Conservation (phyloP, 1,139 yeast genomes). For the Yamadazyma pseudoaaseri region DNA sequence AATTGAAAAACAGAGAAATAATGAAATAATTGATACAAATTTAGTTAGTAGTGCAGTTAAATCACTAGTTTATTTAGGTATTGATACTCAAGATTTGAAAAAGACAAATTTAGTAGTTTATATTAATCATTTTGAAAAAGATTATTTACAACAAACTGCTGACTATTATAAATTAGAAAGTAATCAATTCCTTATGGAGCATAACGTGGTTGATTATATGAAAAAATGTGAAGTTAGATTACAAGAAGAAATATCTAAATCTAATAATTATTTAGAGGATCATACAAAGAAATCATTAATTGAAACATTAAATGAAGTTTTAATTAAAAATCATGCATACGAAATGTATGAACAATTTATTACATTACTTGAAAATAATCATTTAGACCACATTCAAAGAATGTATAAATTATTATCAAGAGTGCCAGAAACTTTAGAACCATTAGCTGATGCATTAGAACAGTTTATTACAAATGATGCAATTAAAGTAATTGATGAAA, state of each 20-base stretch:
- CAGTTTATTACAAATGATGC: constrained; percentile 76
- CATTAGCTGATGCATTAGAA: constrained; percentile 74
- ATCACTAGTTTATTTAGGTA: constrained; percentile 77
- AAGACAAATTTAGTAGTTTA: constrained; percentile 83
- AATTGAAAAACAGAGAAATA: constrained; percentile 76
- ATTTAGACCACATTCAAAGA: constrained; percentile 73
- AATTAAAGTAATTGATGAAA: constrained; percentile 60
- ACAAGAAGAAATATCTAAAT: constrained; percentile 76
- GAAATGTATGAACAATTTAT: constrained; percentile 78
- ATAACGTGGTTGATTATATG: constrained; percentile 90
- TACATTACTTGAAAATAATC: constrained; percentile 69
- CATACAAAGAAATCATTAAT: constrained; percentile 78
- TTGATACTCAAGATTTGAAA: constrained; percentile 78
- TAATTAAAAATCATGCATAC: constrained; percentile 77
- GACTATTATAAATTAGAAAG: constrained; percentile 75
- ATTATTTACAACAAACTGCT: constrained; percentile 71
- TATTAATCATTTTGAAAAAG: constrained; percentile 72
- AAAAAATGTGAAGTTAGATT: constrained; percentile 80
- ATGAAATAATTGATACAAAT: constrained; percentile 68
- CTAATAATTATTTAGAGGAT: constrained; percentile 80
- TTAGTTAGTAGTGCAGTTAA: constrained; percentile 74
- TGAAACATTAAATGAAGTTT: constrained; percentile 70
- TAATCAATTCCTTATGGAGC: constrained; percentile 58
- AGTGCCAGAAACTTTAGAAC: constrained; percentile 72
- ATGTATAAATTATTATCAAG: constrained; percentile 76